Evolutionary conservation across 805 yeast species (phyloP).

Genomic region (Brettanomyces custersianus): DNA sequence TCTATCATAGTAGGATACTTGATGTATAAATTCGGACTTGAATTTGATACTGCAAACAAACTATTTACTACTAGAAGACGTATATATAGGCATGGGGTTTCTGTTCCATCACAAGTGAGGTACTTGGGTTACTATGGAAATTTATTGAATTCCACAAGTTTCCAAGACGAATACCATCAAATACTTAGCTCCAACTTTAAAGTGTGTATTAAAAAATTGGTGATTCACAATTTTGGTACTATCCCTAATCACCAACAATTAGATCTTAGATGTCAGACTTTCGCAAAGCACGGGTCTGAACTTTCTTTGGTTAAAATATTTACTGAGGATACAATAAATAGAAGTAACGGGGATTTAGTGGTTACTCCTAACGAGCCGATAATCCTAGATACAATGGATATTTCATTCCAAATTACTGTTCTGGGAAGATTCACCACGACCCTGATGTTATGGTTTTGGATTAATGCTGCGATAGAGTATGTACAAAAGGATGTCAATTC

Average conservation of each 20-base stretch:
- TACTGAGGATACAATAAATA: neutral
- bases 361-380: neutral
- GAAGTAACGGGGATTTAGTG: neutral
- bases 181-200: conserved; percentile 4
- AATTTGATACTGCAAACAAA: conserved; percentile 38
- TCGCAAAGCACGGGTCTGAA: neutral
- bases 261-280: neutral
- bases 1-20: conserved; percentile 62
- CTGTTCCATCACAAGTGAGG: conserved; percentile 60
- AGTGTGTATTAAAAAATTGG: conserved; percentile 4
- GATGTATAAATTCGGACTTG: conserved; percentile 34
- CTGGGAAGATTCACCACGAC: conserved; percentile 5
- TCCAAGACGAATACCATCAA: conserved; percentile 5
- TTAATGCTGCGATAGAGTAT: conserved; percentile 11
- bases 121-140: conserved; percentile 46
- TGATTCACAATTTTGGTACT: conserved; percentile 2
- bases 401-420: conserved; percentile 8
- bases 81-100: conserved; percentile 55
- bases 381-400: conserved; percentile 3
- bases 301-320: neutral
- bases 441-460: conserved; percentile 10
- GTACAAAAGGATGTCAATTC: conserved; percentile 3
- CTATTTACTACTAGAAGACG: conserved; percentile 47
- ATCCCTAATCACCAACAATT: too few species aligned
- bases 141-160: conserved; percentile 4